These are phyloP conservation scores for Hypomyces perniciosus DNA, from an alignment of 2,329 filamentous ascomycete genomes.

Conservation along the genomic window DNA sequence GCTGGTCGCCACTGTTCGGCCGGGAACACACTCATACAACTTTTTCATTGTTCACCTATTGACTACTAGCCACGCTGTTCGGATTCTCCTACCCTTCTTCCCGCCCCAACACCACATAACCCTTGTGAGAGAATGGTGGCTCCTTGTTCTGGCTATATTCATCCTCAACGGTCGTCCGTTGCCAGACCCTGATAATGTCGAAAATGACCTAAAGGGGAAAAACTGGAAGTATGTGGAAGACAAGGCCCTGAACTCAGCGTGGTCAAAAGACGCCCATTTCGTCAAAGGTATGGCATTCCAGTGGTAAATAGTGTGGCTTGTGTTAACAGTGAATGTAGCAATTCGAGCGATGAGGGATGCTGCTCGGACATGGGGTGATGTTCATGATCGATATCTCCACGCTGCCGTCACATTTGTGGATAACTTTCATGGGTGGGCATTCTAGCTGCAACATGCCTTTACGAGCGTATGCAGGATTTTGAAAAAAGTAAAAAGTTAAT, in stretches of 20 bases:
- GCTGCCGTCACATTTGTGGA: slow-evolving; percentile 67
- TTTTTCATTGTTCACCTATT: slow-evolving; percentile 79
- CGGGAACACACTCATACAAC: slow-evolving; percentile 62
- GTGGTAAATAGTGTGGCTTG: background rate
- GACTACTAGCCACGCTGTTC: slow-evolving; percentile 79
- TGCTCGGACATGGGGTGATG: slow-evolving; percentile 67
- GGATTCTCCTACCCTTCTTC: slow-evolving; percentile 75
- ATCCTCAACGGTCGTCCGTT: slow-evolving; percentile 67
- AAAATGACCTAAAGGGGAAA: slow-evolving; percentile 52
- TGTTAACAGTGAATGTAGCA: slow-evolving; percentile 35
- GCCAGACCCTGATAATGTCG: slow-evolving; percentile 61
- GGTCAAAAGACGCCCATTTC: slow-evolving; percentile 71
- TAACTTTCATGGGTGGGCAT: slow-evolving; percentile 63
- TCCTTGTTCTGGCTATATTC: slow-evolving; percentile 73
- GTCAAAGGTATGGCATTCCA: slow-evolving; percentile 60
- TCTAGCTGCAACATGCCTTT: background rate
- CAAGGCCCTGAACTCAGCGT: slow-evolving; percentile 61
- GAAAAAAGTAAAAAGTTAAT: no score
- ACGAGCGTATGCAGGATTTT: no score
- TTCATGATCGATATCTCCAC: slow-evolving; percentile 57
- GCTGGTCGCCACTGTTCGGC: slow-evolving; percentile 53
- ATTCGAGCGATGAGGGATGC: slow-evolving; percentile 70
- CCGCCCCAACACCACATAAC: slow-evolving; percentile 65
- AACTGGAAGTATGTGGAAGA: slow-evolving; percentile 73
- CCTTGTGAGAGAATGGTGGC: slow-evolving; percentile 83